Evolutionary conservation across 352 stramenopile species (phyloP).

Genomic region (Phytophthora pseudosyringae): DNA sequence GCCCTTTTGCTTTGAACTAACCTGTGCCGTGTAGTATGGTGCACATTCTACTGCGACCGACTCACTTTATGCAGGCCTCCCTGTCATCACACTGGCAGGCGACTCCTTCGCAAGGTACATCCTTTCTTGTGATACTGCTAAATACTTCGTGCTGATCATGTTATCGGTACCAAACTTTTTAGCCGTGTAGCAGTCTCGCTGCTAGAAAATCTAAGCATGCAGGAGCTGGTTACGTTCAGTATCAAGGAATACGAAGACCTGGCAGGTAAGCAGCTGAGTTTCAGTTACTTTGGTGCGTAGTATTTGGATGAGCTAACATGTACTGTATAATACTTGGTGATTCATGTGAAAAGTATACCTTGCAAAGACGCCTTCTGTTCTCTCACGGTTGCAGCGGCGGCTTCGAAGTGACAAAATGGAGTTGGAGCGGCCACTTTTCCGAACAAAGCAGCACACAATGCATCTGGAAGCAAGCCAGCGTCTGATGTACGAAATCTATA

Average conservation of each 20-base stretch:
- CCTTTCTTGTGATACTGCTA: background rate
- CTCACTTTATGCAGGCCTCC: slow-evolving; percentile 83
- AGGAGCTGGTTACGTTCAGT: slow-evolving; percentile 48
- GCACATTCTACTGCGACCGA: slow-evolving; percentile 94
- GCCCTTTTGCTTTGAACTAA: background rate
- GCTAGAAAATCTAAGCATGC: slow-evolving; percentile 44
- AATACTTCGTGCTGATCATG: background rate
- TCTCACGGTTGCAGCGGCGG: slow-evolving; percentile 20
- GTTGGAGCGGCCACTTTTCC: slow-evolving; percentile 39
- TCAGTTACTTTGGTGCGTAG: background rate
- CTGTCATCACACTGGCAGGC: slow-evolving; percentile 86
- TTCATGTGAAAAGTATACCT: slow-evolving; percentile 37
- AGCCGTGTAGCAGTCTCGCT: slow-evolving; percentile 64
- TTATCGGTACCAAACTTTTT: background rate
- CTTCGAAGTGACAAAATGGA: slow-evolving; percentile 29
- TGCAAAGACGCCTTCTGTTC: slow-evolving; percentile 28
- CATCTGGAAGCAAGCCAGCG: slow-evolving; percentile 50
- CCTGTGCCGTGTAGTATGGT: slow-evolving; percentile 70
- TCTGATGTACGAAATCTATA: slow-evolving; percentile 43
- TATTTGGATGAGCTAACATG: slow-evolving; percentile 11
- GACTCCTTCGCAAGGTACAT: slow-evolving; percentile 62
- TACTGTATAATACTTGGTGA: background rate
- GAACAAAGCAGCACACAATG: slow-evolving; percentile 41
- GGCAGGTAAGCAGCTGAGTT: slow-evolving; percentile 35
- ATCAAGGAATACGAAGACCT: slow-evolving; percentile 59